Evolutionary conservation across 2,329 filamentous ascomycete species (phyloP), one percentile per base, ranked within the genome.

Genomic region (Curvularia verruculosa): DNA sequence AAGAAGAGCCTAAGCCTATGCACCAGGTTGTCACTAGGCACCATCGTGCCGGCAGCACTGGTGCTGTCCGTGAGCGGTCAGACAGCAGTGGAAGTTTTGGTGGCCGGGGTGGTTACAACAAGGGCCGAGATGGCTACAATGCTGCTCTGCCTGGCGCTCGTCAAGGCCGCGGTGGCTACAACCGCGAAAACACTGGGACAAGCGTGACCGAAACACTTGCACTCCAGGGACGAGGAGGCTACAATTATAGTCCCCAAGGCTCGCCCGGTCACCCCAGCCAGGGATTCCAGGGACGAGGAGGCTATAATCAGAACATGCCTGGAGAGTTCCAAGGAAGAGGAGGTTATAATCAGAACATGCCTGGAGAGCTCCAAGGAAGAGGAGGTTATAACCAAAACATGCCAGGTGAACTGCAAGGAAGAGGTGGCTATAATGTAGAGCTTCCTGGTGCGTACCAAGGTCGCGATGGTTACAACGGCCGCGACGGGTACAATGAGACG

Each of bases 101-200:
- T 12, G 70, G 72, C 9, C 66, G 72, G 45, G 65, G 70, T 9
- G 72, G 72, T 0, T 75, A 75, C 49, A 71, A 74, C 36, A 62
- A 65, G n/a, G 74, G 74, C 9, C 67, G 73, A 24, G 71, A 73
- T 47, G 73, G 73, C n/a, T 75, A 75, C 51, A 76, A 75, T 46
- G 61, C 67, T 10, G 56, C 66, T 15, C 56, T 68, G n/a, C 69
- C 71, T 4, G 65, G 67, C 18, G 68, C 65, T 28, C 53, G 72
- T 2, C 69, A 72, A 34, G 72, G 72, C 8, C 71, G 71, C 37
- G 70, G 70, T 4, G 69, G 71, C 10, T 71, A 68, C 37, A 70
- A 71, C 13, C 67, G 65, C 8, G 67, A 70, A 15, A 53, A 52
- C 23, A 59, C 59, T 5, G 56, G 61, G 7, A 56, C 61, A 2